These are phyloP conservation scores for Calocera cornea DNA, from an alignment of 768 basidiomycete species.

Conservation along the genomic window DNA sequence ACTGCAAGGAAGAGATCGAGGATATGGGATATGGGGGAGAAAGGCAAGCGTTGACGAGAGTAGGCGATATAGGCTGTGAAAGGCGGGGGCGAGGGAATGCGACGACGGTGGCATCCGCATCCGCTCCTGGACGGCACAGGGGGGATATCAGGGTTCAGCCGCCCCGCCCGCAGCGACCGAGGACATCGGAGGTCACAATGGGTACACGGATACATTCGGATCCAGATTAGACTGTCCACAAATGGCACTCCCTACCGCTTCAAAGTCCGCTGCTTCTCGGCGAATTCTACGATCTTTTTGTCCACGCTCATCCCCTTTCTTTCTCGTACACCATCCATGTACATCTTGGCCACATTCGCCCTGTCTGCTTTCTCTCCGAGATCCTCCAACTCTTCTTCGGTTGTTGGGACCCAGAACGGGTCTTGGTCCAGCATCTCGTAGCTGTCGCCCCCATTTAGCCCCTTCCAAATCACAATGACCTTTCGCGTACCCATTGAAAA, in stretches of 20 bases:
- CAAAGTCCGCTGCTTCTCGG: constrained; percentile 91
- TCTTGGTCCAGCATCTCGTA: constrained; percentile 90
- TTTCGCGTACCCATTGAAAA: constrained; percentile 68
- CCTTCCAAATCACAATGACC: not conserved
- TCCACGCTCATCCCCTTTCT: constrained; percentile 95
- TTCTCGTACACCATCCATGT: constrained; percentile 81
- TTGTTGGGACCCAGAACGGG: constrained; percentile 97
- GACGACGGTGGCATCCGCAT: too few species aligned
- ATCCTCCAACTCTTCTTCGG: constrained; percentile 92
- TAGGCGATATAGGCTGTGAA: too few species aligned
- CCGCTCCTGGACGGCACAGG: too few species aligned
- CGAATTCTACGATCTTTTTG: constrained; percentile 84
- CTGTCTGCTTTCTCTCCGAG: constrained; percentile 92
- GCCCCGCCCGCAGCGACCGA: too few species aligned
- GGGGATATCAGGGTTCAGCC: too few species aligned
- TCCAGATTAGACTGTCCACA: not conserved
- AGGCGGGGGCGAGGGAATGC: too few species aligned
- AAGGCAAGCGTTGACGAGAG: too few species aligned
- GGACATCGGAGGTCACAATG: too few species aligned
- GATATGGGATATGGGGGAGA: too few species aligned
- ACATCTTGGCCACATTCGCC: constrained; percentile 81
- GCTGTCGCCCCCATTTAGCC: constrained; percentile 29
- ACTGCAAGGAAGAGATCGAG: too few species aligned
- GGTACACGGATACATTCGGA: too few species aligned
- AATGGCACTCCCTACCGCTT: constrained; percentile 23